Conservation (phyloP, 306 rosid species). For the Trichosanthes cucumerina region DNA sequence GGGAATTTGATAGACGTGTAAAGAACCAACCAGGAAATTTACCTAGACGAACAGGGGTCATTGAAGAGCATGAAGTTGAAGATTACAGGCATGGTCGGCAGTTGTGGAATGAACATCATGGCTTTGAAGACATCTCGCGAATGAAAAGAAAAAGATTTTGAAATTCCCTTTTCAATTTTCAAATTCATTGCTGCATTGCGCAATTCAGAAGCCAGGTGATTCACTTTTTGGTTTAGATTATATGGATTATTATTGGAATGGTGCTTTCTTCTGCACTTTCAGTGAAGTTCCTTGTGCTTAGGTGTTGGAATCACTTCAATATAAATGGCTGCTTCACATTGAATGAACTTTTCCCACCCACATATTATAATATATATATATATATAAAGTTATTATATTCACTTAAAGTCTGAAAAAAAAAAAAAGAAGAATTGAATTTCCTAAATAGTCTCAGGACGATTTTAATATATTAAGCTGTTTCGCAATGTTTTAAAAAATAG, state of each 20-base stretch:
- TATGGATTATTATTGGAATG: background rate
- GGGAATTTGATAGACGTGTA: slow-evolving; percentile 56
- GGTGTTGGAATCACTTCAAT: background rate
- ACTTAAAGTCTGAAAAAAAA: no score
- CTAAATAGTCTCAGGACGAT: no score
- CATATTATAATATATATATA: background rate
- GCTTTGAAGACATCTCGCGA: slow-evolving; percentile 55
- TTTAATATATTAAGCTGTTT: no score
- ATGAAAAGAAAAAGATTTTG: slow-evolving; percentile 69
- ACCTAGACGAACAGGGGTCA: slow-evolving; percentile 58
- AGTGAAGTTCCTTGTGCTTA: background rate
- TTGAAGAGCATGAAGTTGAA: slow-evolving; percentile 53
- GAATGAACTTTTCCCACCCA: background rate
- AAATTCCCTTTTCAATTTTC: background rate
- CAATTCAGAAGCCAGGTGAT: background rate
- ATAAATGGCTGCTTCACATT: background rate
- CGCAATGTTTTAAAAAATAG: no score
- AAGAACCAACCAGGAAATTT: slow-evolving; percentile 52
- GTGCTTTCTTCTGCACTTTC: background rate
- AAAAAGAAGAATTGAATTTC: no score
- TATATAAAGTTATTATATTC: no score
- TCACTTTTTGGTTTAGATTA: background rate
- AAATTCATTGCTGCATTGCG: background rate
- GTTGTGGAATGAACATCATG: slow-evolving; percentile 49
- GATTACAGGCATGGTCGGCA: slow-evolving; percentile 63